Conservation (phyloP, 768 basidiomycete species). For the Calocera viscosa region DNA sequence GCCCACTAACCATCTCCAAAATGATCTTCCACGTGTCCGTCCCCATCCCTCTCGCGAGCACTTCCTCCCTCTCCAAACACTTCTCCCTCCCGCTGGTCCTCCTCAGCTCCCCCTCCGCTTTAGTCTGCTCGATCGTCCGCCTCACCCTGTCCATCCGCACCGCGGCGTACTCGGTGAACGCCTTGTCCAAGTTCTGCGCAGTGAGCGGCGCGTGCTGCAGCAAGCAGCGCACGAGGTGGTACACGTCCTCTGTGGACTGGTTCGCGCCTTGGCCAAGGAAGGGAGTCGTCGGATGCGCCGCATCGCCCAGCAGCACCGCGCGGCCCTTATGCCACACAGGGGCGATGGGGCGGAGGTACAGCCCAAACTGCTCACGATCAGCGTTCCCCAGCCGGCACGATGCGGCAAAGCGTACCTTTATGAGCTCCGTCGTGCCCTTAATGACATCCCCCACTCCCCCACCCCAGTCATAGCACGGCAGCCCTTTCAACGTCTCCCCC, state of each 20-base stretch:
- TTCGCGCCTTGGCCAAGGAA: slow-evolving; percentile 36
- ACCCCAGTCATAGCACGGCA: slow-evolving; percentile 20
- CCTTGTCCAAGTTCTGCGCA: slow-evolving; percentile 21
- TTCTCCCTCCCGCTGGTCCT: slow-evolving; percentile 27
- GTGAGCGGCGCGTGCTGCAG: slow-evolving; percentile 27
- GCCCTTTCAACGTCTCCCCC: slow-evolving; percentile 20
- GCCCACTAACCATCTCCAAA: background rate
- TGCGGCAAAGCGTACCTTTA: slow-evolving; percentile 24
- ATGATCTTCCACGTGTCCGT: background rate
- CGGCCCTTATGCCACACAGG: slow-evolving; percentile 33
- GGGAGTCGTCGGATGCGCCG: slow-evolving; percentile 37
- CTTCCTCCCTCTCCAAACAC: slow-evolving; percentile 28
- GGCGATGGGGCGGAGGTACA: slow-evolving; percentile 35
- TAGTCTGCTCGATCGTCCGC: slow-evolving; percentile 29
- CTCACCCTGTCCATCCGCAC: slow-evolving; percentile 28
- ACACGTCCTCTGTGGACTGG: slow-evolving; percentile 28
- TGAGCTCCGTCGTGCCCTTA: slow-evolving; percentile 19
- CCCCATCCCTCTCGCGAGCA: background rate
- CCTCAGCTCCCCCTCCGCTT: slow-evolving; percentile 29
- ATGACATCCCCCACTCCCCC: slow-evolving; percentile 21
- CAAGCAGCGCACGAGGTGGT: slow-evolving; percentile 28
- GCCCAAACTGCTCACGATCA: slow-evolving; percentile 27
- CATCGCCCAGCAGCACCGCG: slow-evolving; percentile 35
- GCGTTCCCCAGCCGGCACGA: too few relatives aligned
- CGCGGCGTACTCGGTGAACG: slow-evolving; percentile 29